Evolutionary conservation across 169 alveolate species (phyloP).

Genomic region (Eimeria acervulina): DNA sequence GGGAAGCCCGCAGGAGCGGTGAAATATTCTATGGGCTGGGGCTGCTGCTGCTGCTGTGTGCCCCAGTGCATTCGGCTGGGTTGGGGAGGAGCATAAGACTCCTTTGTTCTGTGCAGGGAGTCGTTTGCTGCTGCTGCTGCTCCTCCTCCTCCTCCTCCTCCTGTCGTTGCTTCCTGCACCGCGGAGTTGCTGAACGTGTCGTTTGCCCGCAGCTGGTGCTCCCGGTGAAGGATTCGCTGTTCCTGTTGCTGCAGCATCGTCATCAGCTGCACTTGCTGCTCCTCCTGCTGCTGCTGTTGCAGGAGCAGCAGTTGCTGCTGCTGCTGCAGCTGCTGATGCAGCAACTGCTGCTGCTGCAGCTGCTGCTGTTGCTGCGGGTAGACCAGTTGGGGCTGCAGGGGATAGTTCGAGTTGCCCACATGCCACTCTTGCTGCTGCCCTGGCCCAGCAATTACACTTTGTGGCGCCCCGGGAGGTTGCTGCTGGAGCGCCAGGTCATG

Average conservation of each 20-base stretch:
- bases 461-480: background rate
- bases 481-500: slow-evolving; percentile 29
- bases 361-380: background rate
- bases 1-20: background rate
- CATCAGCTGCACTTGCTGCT: slow-evolving; percentile 45
- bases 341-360: background rate
- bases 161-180: background rate
- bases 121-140: background rate
- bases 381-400: slow-evolving; percentile 15
- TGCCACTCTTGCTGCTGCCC: slow-evolving; percentile 39
- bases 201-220: slow-evolving; percentile 30
- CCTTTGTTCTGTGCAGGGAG: background rate
- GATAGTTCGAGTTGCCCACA: background rate
- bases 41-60: slow-evolving; percentile 60
- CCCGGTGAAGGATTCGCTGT: slow-evolving; percentile 52
- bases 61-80: background rate
- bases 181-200: background rate
- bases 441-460: background rate
- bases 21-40: background rate
- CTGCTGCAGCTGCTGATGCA: slow-evolving; percentile 48
- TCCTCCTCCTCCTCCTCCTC: background rate
- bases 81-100: background rate
- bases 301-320: slow-evolving; percentile 45
- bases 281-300: slow-evolving; percentile 20
- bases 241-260: slow-evolving; percentile 71